Evolutionary conservation across 2,329 filamentous ascomycete species (phyloP).

Genomic region (Rhynchosporium graminicola): DNA sequence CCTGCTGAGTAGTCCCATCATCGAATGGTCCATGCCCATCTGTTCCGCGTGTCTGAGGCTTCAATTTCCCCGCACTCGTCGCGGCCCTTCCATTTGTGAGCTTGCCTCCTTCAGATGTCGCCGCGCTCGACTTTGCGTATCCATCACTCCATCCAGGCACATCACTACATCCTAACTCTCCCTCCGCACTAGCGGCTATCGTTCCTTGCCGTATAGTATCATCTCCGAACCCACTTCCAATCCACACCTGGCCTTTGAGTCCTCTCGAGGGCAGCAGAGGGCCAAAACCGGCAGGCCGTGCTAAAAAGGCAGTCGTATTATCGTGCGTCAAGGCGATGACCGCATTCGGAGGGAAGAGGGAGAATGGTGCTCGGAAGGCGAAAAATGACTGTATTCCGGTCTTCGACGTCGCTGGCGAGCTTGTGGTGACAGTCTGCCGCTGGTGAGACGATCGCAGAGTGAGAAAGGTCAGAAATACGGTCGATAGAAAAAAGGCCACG

Average conservation of each 20-base stretch:
- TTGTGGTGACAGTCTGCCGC: constrained; percentile 28
- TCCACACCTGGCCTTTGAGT: constrained; percentile 88
- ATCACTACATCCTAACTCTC: constrained; percentile 93
- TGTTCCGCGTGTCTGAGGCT: constrained; percentile 43
- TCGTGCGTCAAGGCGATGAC: constrained; percentile 96
- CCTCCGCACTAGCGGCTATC: constrained; percentile 58
- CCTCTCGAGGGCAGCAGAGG: constrained; percentile 74
- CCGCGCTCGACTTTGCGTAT: constrained; percentile 45
- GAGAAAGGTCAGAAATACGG: constrained; percentile 38
- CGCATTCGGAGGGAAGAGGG: constrained; percentile 91
- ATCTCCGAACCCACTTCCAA: constrained; percentile 87
- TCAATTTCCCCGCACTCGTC: constrained; percentile 45
- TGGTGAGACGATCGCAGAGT: constrained; percentile 37
- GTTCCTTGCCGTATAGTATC: constrained; percentile 65
- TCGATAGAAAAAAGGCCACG: constrained; percentile 37
- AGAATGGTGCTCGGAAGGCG: constrained; percentile 75
- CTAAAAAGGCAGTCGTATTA: constrained; percentile 95
- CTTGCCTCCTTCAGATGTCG: constrained; percentile 27
- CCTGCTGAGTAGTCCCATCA: constrained; percentile 31
- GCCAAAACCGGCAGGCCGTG: constrained; percentile 90
- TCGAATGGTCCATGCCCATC: constrained; percentile 35
- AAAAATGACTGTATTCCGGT: constrained; percentile 59
- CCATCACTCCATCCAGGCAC: constrained; percentile 82
- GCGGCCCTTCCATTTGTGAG: constrained; percentile 31
- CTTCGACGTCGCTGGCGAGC: constrained; percentile 22